Conservation (phyloP, 2,329 filamentous ascomycete species). For the Dothiorella sarmentorum region DNA sequence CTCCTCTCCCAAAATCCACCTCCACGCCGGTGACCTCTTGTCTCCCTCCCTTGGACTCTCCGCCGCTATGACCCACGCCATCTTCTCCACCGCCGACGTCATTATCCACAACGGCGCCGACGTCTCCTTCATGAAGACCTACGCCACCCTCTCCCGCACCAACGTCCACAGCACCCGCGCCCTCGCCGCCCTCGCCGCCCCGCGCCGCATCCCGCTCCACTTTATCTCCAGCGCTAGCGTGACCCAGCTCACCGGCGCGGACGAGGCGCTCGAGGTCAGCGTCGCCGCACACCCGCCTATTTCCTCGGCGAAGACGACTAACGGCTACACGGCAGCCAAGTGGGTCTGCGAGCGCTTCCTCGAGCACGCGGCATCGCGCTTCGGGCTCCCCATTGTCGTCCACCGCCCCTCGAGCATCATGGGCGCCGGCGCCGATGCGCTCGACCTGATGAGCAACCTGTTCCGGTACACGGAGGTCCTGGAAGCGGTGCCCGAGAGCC, state of each 20-base stretch:
- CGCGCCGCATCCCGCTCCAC: slow-evolving; percentile 22
- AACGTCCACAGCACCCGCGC: slow-evolving; percentile 23
- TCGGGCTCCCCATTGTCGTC: slow-evolving; percentile 27
- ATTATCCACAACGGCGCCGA: slow-evolving; percentile 27
- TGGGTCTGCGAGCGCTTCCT: slow-evolving; percentile 42
- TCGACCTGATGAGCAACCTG: slow-evolving; percentile 11
- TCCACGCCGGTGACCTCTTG: slow-evolving; percentile 38
- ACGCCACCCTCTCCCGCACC: slow-evolving; percentile 21
- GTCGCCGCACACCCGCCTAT: slow-evolving; percentile 19
- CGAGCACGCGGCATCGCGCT: slow-evolving; percentile 25
- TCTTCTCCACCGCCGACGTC: slow-evolving; percentile 26
- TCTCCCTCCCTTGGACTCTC: slow-evolving; percentile 35
- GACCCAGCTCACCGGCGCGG: background rate
- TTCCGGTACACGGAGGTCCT: no score
- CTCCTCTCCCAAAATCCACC: slow-evolving; percentile 29
- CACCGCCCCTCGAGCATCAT: slow-evolving; percentile 19
- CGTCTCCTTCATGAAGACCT: slow-evolving; percentile 26
- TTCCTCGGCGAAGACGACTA: slow-evolving; percentile 28
- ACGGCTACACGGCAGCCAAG: slow-evolving; percentile 39
- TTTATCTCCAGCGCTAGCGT: slow-evolving; percentile 19
- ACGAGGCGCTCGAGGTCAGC: no score
- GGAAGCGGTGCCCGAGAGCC: no score
- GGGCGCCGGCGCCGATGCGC: background rate
- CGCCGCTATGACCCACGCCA: slow-evolving; percentile 23
- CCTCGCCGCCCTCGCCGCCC: slow-evolving; percentile 15